Evolutionary conservation across 257 asterid species (phyloP).

Genomic region (Marsdenia floribunda): DNA sequence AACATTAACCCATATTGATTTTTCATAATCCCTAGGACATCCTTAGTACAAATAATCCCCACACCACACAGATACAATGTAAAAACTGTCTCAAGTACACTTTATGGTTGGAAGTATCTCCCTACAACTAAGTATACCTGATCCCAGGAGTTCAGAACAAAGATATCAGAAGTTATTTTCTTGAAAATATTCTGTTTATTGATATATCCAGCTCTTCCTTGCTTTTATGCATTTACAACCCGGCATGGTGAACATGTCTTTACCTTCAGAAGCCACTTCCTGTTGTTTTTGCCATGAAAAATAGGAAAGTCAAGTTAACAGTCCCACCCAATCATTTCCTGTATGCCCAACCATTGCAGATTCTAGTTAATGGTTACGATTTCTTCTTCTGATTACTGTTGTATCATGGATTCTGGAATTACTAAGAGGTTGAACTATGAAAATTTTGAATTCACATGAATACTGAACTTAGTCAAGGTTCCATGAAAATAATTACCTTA

Average conservation of each 20-base stretch:
- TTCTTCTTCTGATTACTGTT: background rate
- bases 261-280: background rate
- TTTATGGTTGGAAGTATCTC: background rate
- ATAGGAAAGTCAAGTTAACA: background rate
- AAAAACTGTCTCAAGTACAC: background rate
- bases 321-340: background rate
- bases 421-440: background rate
- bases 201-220: background rate
- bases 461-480: background rate
- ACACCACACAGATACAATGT: no score
- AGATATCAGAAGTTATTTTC: no score
- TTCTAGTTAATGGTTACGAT: background rate
- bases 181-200: background rate
- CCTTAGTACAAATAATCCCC: background rate
- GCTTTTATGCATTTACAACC: background rate
- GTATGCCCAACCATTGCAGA: background rate
- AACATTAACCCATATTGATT: no score
- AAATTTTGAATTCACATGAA: background rate
- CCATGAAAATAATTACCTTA: background rate
- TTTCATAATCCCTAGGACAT: background rate
- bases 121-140: background rate
- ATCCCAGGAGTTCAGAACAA: no score
- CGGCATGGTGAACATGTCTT: background rate
- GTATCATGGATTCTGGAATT: background rate
- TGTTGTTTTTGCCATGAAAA: background rate